These are phyloP conservation scores for Fusarium sambucinum DNA, from an alignment of 2,329 filamentous ascomycete genomes.

Conservation along the genomic window DNA sequence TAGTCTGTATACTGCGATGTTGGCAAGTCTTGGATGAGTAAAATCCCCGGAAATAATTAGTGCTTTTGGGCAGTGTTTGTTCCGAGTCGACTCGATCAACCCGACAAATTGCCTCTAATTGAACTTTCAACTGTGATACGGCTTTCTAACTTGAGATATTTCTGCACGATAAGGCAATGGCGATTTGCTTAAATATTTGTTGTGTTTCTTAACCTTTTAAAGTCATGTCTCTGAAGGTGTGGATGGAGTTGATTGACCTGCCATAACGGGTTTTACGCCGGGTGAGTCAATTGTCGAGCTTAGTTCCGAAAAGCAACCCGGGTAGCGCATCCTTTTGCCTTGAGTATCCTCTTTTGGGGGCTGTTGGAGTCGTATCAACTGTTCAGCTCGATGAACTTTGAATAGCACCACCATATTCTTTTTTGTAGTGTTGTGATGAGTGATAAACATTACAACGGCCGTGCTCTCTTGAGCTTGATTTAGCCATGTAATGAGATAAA, in stretches of 20 bases:
- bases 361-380: neutral
- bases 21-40: neutral
- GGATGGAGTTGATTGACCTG: slow-evolving; percentile 21
- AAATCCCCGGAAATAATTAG: neutral
- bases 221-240: neutral
- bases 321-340: slow-evolving; percentile 6
- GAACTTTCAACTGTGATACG: neutral
- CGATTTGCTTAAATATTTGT: neutral
- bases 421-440: neutral
- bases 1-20: neutral
- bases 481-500: neutral
- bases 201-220: slow-evolving; percentile 1
- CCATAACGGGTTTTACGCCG: slow-evolving; percentile 33
- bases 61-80: neutral
- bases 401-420: neutral
- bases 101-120: neutral
- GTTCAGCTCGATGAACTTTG: neutral
- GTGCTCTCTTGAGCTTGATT: slow-evolving; percentile 5
- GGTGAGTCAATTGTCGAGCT: slow-evolving; percentile 34
- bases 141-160: neutral
- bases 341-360: neutral
- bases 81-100: neutral
- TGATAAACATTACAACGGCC: neutral
- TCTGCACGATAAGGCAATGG: neutral
- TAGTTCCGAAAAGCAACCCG: slow-evolving; percentile 9